Percentiles rank a stretch among this genome's conserved stretches.
Conservation (phyloP, 2,329 filamentous ascomycete species). For the Dissoconium aciculare region DNA sequence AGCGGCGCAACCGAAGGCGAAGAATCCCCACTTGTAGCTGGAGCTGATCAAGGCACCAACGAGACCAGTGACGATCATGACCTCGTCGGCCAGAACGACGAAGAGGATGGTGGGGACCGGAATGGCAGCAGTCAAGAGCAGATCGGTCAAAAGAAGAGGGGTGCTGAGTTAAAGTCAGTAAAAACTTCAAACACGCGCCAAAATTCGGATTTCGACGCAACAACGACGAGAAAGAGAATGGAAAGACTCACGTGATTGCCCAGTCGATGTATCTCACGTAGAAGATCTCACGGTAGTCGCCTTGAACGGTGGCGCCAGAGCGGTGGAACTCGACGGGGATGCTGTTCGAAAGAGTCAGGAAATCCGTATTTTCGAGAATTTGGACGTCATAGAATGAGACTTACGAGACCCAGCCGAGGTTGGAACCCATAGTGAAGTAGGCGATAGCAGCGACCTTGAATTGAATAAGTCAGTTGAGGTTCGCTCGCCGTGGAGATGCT, state of each 20-base stretch:
- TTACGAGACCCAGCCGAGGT: constrained; percentile 44
- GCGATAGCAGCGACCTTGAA: constrained; percentile 46
- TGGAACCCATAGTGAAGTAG: constrained; percentile 54
- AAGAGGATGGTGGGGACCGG: constrained; percentile 50
- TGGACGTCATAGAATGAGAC: background rate
- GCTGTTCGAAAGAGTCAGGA: background rate
- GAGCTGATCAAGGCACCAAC: constrained; percentile 48
- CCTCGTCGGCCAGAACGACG: constrained; percentile 45
- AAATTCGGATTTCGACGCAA: no score
- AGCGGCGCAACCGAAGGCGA: constrained; percentile 37
- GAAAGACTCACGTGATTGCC: constrained; percentile 18
- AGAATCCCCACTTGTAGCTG: constrained; percentile 56
- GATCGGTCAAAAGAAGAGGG: constrained; percentile 46
- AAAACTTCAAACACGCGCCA: no score
- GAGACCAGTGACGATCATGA: constrained; percentile 54
- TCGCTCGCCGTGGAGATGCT: no score
- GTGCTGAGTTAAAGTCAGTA: no score
- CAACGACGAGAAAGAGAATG: no score
- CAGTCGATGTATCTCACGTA: constrained; percentile 53
- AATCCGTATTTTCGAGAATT: background rate
- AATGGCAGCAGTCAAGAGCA: constrained; percentile 49
- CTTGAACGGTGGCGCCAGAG: constrained; percentile 30
- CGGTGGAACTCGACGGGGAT: constrained; percentile 47
- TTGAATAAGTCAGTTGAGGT: no score
- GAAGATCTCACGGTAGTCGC: constrained; percentile 47